Percentiles rank a stretch among this genome's conserved stretches.
phyloP scores from a whole-genome alignment of 2,329 filamentous ascomycete species.

The Colletotrichum siamense region DNA sequence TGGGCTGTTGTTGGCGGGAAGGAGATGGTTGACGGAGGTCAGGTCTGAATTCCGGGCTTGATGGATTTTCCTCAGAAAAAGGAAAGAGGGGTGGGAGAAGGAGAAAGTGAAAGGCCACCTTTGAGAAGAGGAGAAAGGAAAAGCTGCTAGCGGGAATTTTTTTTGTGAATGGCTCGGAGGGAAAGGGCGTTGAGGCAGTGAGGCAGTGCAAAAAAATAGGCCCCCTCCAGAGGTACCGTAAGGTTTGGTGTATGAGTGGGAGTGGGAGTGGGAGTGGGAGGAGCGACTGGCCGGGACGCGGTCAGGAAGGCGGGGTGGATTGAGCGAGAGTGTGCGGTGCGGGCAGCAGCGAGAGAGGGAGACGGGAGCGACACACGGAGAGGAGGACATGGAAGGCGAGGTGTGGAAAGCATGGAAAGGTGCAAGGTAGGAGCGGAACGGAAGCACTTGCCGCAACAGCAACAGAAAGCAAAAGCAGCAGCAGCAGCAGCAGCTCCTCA shows the following conservation, averaged over 20 bases:
- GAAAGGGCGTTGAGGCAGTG: constrained; percentile 22
- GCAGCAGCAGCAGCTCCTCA: not conserved
- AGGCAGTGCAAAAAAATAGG: constrained; percentile 22
- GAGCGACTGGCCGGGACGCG: constrained; percentile 13
- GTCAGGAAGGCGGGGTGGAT: constrained; percentile 17
- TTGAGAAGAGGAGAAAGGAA: constrained; percentile 19
- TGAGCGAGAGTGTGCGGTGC: not conserved
- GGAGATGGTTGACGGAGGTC: constrained; percentile 11
- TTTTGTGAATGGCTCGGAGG: constrained; percentile 5
- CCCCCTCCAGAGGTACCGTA: constrained; percentile 9
- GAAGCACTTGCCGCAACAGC: not conserved
- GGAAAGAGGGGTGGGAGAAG: constrained; percentile 13
- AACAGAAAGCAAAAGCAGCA: not conserved
- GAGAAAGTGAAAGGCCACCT: constrained; percentile 16
- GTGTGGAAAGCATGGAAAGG: not conserved
- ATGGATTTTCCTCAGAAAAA: constrained; percentile 14
- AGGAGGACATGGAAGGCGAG: not conserved
- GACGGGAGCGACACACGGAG: not conserved
- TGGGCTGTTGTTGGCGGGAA: constrained; percentile 9
- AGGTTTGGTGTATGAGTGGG: constrained; percentile 21
- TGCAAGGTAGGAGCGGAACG: constrained; percentile 5
- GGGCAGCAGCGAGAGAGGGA: not conserved
- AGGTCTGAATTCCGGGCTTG: not conserved
- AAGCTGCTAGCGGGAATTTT: constrained; percentile 17
- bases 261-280: constrained; percentile 19